Evolutionary conservation across 306 rosid species (phyloP).

Genomic region (Lagenaria siceraria): DNA sequence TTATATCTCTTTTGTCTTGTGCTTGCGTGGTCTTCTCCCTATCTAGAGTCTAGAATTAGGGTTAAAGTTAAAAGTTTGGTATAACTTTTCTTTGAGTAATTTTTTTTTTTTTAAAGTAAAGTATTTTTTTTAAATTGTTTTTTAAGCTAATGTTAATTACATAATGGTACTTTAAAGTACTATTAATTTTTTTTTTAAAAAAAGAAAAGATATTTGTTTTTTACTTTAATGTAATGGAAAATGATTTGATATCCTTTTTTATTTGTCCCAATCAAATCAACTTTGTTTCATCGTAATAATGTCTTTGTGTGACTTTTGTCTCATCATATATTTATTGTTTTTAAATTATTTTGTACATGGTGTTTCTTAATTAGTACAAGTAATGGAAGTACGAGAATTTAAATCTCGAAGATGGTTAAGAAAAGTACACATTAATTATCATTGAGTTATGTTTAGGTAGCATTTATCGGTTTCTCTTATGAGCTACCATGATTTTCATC

Average conservation of each 20-base stretch:
- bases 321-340: too few relatives aligned
- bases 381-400: too few relatives aligned
- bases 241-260: not conserved
- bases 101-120: not conserved
- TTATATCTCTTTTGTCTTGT: not conserved
- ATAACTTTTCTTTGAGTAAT: not conserved
- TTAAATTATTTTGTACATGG: too few relatives aligned
- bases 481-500: too few relatives aligned
- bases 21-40: not conserved
- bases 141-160: not conserved
- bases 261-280: not conserved
- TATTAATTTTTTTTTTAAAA: not conserved
- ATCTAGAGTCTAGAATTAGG: not conserved
- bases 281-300: not conserved
- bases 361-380: too few relatives aligned
- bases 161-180: not conserved
- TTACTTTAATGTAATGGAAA: not conserved
- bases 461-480: too few relatives aligned
- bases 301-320: not conserved
- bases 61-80: not conserved
- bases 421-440: too few relatives aligned
- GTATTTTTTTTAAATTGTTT: not conserved
- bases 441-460: too few relatives aligned
- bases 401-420: too few relatives aligned
- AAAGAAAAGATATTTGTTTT: too few relatives aligned